Evolutionary conservation across 2,329 filamentous ascomycete species (phyloP), one percentile per base, ranked within the genome.

Genomic region (Fusarium sp.): DNA sequence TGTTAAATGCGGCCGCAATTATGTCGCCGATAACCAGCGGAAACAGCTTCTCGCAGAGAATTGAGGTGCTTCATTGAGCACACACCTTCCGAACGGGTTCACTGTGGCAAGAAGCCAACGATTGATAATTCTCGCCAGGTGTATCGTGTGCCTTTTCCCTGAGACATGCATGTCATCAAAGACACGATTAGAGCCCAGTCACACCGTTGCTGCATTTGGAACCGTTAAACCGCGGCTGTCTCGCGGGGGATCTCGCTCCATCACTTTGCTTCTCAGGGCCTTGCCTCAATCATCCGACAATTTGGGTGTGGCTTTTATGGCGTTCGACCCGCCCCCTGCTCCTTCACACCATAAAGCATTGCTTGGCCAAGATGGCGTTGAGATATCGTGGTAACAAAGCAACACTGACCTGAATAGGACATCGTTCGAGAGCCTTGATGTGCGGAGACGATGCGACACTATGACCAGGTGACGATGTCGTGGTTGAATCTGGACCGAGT

Each of bases 291-390:
- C 71, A 71, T 71, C 72, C 67, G 70, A 73, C 65, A 59, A 43
- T 43, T 57, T 73, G 67, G 72, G 59, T 73, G 72, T 73, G 72
- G 70, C 70, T 67, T 68, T 48, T 63, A 74, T 68, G 67, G 72
- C 72, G 70, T 45, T 39, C 50, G 60, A 61, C 61, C 43, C 64
- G 52, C 64, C 56, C 64, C 72, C 65, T 72, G 62, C 34, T 30
- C 32, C 35, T 64, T 57, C 35, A 37, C 25, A 56, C 48, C 35
- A 43, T 16, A 30, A 41, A 34, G 20, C 32, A 14, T 43, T 37
- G 62, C 43, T 45, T 30, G 27, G 25, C 18, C 35, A 45, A 56
- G 27, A 34, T 27, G 37, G 35, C 41, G 27, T 41, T 27, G 43
- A 20, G 37, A 62, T 35, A 48, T 48, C 11, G 30, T 35, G 41